Evolutionary conservation across 225 moss, liverwort and hornwort genomes (phyloP), one percentile per base, ranked within the genome.

Genomic region (Asterella californica): DNA sequence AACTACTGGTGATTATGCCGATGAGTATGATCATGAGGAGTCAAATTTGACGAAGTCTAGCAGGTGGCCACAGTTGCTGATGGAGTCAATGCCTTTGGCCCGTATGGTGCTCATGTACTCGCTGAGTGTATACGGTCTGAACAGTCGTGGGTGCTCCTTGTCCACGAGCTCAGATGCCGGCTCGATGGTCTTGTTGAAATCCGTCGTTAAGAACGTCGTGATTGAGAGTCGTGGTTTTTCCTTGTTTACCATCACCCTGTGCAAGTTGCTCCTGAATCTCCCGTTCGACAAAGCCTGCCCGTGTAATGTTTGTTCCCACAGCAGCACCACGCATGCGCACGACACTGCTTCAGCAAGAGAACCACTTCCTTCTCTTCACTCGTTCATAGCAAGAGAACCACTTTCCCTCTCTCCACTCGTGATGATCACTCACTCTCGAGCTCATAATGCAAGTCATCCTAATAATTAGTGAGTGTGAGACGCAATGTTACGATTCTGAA

Each of bases 251-350:
- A 86, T 79, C 46, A 88, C 90, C 67, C 90, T 72, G 77, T 92
- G 91, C 70, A 89, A 49, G 65, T 90, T 89, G 70, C 91, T 90
- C 77, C 83, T 90, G 82, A 89, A 92, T 76, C 83, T 75, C 15
- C 84, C 86, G 63, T 92, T 92, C 79, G 88, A 90, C 82, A 92
- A 33, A 6, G 90, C 88, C 91, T 92, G 80, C n/a, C n/a, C n/a
- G n/a, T n/a, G n/a, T n/a, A n/a, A n/a, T n/a, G n/a, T n/a, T n/a
- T n/a, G n/a, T n/a, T n/a, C n/a, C n/a, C n/a, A n/a, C n/a, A n/a
- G n/a, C n/a, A n/a, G n/a, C n/a, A n/a, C n/a, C n/a, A n/a, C n/a
- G n/a, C n/a, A n/a, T n/a, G n/a, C n/a, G n/a, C n/a, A n/a, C n/a
- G n/a, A n/a, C 6, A 64, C 22, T 25, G 17, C 32, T 9, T 17